Evolutionary conservation across 2,329 filamentous ascomycete genomes (phyloP), one percentile per base, ranked within the genome.

Genomic region (Phaeosphaeriaceae sp.): DNA sequence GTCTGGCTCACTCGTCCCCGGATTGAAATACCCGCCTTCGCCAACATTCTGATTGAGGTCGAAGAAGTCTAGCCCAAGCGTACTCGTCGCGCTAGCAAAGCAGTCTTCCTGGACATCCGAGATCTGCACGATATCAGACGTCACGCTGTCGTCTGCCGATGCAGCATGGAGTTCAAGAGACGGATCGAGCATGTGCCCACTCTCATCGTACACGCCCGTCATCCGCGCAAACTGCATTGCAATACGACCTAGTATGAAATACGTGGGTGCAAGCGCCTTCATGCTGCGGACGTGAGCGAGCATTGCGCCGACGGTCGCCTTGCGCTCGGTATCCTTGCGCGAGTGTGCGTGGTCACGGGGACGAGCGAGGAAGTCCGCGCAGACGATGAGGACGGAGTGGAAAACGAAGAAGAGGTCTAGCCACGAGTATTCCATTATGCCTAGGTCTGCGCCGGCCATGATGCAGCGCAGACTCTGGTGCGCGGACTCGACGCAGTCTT

Each of bases 401-500:
- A 62, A 64, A 20, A 68, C 46, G 33, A 66, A 62, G 36, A 62
- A 67, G 4, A 64, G 51, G 37, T 66, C 63, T 2, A 62, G 23
- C 55, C 58, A 64, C 0, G 58, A 60, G 30, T 56, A 52, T 18
- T 58, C 61, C 16, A 64, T 60, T 15, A 63, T 48, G 1, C 52
- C 52, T 8, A 60, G 44, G 9, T 58, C 34, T 6, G 52, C 48
- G 4, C 57, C 58, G 3, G 51, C 50, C 32, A 54, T 53, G 6
- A 67, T 60, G 46, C 51, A 62, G 29, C 60, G 54, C 28, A 68
- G 44, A 32, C 57, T 59, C 32, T 57, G 50, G 36, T 61, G 54
- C 9, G 64, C 62, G 7, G 63, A 66, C 20, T 63, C 56, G 7
- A 68, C 58, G 44, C 65, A 68, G 21, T 66, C 62, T 39, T 67